Conservation (phyloP, 345 rosid species). For the Eucalyptus polybractea region DNA sequence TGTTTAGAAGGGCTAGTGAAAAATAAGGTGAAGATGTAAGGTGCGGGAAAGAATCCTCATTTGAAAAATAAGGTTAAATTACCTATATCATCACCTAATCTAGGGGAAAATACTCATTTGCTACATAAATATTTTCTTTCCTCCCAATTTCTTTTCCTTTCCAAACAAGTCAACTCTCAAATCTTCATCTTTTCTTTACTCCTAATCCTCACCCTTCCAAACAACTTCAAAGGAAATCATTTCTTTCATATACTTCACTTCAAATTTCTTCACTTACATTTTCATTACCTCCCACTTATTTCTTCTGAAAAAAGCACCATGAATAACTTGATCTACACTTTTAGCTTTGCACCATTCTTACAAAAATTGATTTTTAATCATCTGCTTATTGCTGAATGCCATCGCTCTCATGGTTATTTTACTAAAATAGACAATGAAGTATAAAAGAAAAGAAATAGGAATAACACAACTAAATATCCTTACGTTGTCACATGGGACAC, state of each 20-base stretch:
- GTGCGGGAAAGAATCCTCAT: neutral
- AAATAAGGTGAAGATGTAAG: neutral
- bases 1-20: neutral
- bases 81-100: neutral
- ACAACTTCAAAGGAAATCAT: neutral
- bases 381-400: neutral
- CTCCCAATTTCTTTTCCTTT: neutral
- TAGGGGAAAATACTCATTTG: neutral
- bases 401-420: neutral
- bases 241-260: neutral
- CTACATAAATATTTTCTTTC: neutral
- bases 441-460: neutral
- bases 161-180: neutral
- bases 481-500: constrained; percentile 97
- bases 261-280: neutral
- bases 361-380: neutral
- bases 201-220: neutral
- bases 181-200: neutral
- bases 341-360: neutral
- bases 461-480: constrained; percentile 7
- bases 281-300: neutral
- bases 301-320: neutral
- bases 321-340: neutral
- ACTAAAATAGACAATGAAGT: neutral
- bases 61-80: no score